Evolutionary conservation across 2,329 filamentous ascomycete species (phyloP).

Genomic region (Colletotrichum lini): DNA sequence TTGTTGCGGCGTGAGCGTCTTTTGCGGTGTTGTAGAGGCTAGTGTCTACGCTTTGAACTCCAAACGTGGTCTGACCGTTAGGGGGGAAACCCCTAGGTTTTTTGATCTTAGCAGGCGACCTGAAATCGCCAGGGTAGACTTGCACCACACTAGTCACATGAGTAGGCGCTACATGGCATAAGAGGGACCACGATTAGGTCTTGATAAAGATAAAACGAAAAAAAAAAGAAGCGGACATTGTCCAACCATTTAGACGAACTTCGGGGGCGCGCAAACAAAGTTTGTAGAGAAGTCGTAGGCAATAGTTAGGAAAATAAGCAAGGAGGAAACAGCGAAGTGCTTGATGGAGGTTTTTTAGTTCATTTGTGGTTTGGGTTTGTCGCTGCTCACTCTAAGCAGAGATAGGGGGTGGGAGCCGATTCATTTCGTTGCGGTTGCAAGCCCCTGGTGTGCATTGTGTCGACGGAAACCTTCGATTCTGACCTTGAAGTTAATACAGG

Average conservation of each 20-base stretch:
- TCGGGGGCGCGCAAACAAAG: too few species aligned
- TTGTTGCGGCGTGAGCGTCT: rapidly evolving
- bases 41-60: background rate
- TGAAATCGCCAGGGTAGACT: slow-evolving; percentile 6
- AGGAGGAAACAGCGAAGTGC: too few species aligned
- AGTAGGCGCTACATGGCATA: background rate
- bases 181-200: background rate
- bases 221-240: background rate
- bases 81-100: background rate
- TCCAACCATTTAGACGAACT: background rate
- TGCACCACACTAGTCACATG: background rate
- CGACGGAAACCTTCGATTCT: background rate
- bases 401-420: too few species aligned
- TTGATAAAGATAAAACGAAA: background rate
- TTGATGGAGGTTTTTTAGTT: background rate
- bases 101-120: background rate
- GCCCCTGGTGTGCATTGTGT: too few species aligned
- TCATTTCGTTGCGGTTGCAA: too few species aligned
- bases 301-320: too few species aligned
- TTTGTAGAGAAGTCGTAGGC: too few species aligned
- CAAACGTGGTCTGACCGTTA: background rate
- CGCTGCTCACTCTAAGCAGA: too few species aligned
- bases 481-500: background rate
- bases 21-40: slow-evolving; percentile 10
- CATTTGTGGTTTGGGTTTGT: too few species aligned